Evolutionary conservation across 2,329 filamentous ascomycete genomes (phyloP), one percentile per base, ranked within the genome.

Genomic region (Chrysoporthe cubensis): DNA sequence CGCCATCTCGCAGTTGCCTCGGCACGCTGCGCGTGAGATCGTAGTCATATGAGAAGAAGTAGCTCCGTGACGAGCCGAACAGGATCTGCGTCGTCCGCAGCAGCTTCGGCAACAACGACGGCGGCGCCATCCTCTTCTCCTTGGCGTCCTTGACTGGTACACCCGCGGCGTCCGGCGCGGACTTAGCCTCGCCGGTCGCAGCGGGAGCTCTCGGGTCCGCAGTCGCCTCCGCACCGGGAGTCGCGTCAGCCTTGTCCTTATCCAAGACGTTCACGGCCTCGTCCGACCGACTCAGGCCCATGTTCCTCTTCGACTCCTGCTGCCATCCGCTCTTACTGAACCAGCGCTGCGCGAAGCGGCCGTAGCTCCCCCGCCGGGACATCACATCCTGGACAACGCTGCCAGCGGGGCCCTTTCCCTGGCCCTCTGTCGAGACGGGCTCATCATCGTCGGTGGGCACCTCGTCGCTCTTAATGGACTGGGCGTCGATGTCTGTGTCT

Each of bases 41-140:
- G 76, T 95, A 87, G 71, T 99, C 96, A 77, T 99, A 97, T 0
- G 94, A 94, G 78, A 95, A 99, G 82, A 91, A 98, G 78, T 97
- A 98, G 77, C 93, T 97, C 71, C 87, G 86, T 0, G 91, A 94
- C 4, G 89, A 86, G 1, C 91, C 90, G 75, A 97, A 95, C 69
- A 97, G 87, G 66, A 98, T 87, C 75, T 92, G 92, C 1, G 93
- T 90, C 43, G 92, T 96, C 52, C 91, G 87, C 54, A 99, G 79
- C 50, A 98, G 83, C 75, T 97, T 97, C 1, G 95, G 95, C 13
- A 97, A 82, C 43, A 98, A 79, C 7, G 52, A 60, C 13, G 69
- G 71, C 40, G 71, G 68, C 16, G 71, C 59, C 65, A 70, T 32
- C n/a, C 66, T 67, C 63, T 72, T 67, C 37, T 70, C 64, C 7